These are phyloP conservation scores for Alternaria novae-zelandiae DNA, from an alignment of 2,329 filamentous ascomycete genomes.

Conservation along the genomic window DNA sequence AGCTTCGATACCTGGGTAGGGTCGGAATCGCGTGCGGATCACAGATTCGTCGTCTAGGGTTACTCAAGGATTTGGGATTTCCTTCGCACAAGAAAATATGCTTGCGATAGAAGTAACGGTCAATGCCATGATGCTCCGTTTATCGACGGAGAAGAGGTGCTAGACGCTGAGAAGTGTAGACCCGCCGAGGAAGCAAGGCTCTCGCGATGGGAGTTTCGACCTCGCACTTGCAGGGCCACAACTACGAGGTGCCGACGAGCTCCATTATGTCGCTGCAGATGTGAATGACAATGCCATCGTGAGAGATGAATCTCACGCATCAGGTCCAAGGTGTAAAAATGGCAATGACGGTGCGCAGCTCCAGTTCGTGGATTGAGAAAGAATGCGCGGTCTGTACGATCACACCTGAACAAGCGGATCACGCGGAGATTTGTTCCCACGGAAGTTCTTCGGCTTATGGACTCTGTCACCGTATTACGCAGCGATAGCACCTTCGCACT, in stretches of 20 bases:
- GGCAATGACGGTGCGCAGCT: background rate
- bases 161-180: background rate
- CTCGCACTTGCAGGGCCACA: background rate
- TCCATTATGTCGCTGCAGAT: background rate
- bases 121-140: background rate
- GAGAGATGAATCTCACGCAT: background rate
- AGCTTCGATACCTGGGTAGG: background rate
- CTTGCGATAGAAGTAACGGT: background rate
- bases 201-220: background rate
- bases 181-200: background rate
- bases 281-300: background rate
- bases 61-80: background rate
- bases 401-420: background rate
- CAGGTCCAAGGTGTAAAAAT: background rate
- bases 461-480: background rate
- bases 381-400: background rate
- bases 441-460: background rate
- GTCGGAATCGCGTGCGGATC: background rate
- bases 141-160: background rate
- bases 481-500: background rate
- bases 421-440: background rate
- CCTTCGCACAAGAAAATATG: background rate
- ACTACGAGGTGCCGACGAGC: background rate
- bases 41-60: background rate
- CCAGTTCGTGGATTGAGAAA: background rate